Evolutionary conservation across 129 eudicot species (phyloP).

Genomic region (Chrysanthemum lavandulifolium): DNA sequence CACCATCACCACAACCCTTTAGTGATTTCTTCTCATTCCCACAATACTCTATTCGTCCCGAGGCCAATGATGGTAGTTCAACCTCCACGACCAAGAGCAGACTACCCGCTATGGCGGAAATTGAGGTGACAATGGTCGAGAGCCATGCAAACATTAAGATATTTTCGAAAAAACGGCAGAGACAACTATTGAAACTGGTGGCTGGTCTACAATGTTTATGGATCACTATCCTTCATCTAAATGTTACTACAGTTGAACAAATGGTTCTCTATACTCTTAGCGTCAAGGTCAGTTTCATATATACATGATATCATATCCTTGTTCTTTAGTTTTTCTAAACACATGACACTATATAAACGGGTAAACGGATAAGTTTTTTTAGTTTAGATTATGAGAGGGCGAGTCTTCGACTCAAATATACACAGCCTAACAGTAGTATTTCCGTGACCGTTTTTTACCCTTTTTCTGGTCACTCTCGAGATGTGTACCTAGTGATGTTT

Average conservation of each 20-base stretch:
- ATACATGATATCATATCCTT: neutral
- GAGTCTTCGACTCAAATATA: too few species aligned
- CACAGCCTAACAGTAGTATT: too few species aligned
- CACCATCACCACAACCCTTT: constrained; percentile 33
- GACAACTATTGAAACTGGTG: constrained; percentile 54
- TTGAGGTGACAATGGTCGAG: constrained; percentile 69
- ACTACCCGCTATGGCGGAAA: constrained; percentile 45
- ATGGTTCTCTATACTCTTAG: constrained; percentile 65
- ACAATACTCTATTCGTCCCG: constrained; percentile 37
- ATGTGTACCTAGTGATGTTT: too few species aligned
- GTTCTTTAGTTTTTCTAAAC: neutral
- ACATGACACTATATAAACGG: neutral
- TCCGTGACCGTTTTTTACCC: too few species aligned
- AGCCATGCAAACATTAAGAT: constrained; percentile 76
- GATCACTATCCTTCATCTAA: constrained; percentile 67
- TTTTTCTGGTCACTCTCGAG: too few species aligned
- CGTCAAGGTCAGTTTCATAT: constrained; percentile 46
- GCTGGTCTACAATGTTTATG: constrained; percentile 58
- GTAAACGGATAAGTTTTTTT: too few species aligned
- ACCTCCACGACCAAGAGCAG: constrained; percentile 14
- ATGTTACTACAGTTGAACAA: constrained; percentile 54
- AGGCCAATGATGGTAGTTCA: neutral
- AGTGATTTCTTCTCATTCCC: constrained; percentile 55
- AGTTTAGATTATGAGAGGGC: too few species aligned
- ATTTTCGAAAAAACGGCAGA: constrained; percentile 50